Percentiles rank a stretch among this genome's conserved stretches.
These are phyloP conservation scores for Fusarium euwallaceae DNA, from an alignment of 2,329 filamentous ascomycete species.

Conservation along the genomic window DNA sequence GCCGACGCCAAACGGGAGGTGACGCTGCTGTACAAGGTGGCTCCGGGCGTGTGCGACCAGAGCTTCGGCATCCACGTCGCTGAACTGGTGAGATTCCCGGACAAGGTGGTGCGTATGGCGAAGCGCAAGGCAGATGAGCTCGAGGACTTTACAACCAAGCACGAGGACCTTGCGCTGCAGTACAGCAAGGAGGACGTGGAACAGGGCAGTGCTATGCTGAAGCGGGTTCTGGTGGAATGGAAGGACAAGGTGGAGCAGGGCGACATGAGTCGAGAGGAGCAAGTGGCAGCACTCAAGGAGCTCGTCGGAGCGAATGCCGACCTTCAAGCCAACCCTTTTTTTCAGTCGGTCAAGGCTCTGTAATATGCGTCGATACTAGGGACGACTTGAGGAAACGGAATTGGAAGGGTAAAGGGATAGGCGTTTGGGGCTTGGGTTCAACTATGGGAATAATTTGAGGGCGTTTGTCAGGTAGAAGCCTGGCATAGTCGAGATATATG, in stretches of 20 bases:
- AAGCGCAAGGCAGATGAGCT: conserved; percentile 98
- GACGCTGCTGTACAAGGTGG: conserved; percentile 95
- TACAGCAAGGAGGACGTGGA: conserved; percentile 90
- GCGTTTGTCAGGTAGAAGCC: conserved; percentile 10
- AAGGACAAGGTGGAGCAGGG: conserved; percentile 78
- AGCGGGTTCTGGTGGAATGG: conserved; percentile 86
- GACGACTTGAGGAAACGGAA: not conserved
- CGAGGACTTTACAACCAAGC: conserved; percentile 91
- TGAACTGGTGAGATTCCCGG: conserved; percentile 94
- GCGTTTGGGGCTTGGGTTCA: conserved; percentile 29
- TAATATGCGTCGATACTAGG: conserved; percentile 46
- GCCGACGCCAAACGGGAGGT: conserved; percentile 78
- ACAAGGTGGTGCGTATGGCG: conserved; percentile 99
- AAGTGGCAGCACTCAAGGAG: conserved; percentile 82
- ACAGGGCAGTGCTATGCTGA: conserved; percentile 86
- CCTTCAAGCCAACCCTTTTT: conserved; percentile 75
- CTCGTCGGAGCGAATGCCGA: conserved; percentile 81
- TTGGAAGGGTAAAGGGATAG: not conserved
- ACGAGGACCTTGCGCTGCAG: conserved; percentile 70
- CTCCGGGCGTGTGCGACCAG: conserved; percentile 95
- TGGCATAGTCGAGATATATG: conserved; percentile 9
- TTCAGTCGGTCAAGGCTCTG: conserved; percentile 72
- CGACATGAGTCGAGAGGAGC: conserved; percentile 77
- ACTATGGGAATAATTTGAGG: conserved; percentile 15
- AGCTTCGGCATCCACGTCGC: conserved; percentile 99